Evolutionary conservation across 225 moss, liverwort and hornwort species (phyloP), one percentile per base, ranked within the genome.

Genomic region (Thuidium tamariscinum): DNA sequence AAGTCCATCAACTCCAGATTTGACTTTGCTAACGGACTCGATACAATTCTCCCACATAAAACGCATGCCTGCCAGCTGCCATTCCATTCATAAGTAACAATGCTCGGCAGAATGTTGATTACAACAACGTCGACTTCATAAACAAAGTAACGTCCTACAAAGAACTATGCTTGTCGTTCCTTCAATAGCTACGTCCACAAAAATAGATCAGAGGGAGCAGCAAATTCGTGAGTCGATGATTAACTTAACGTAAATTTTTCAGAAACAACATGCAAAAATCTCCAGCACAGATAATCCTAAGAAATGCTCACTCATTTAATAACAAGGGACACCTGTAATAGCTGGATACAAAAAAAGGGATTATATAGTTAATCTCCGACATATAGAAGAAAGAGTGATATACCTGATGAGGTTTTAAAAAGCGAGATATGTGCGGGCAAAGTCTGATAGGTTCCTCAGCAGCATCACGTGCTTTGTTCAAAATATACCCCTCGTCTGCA

Each of bases 1-100:
- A 82, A 94, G 89, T 68, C 96, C 95, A 90, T 92, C 89, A 65
- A 61, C 90, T 60, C 92, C 93, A 55, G 93, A 94, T 87, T 90
- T 93, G 27, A 96, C 95, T 90, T 89, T 95, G 89, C 90, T 90
- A 67, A 97, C 92, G 41, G 97, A 99, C 66, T 95, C 96, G 49
- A 99, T 94, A 68, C 96, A 97, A 73, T 99, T 99, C 88, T 97
- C 90, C 99, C 99, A 99, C 95, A 99, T 96, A 87, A 99, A 99
- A 78, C 95, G 97, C 85, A 97, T 93, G 86, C 99, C 99, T 86
- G 87, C 89, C 87, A 96, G 84, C 98, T 99, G 97, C 65, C 84
- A 92, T 77, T 82, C 74, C 86, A 87, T 84, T 86, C 88, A 89
- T 89, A 84, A 90, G 87, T 63, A 73, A 88, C 52, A 86, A 88